Evolutionary conservation across 306 rosid genomes (phyloP), one percentile per base, ranked within the genome.

Genomic region (Echinosophora koreensis): DNA sequence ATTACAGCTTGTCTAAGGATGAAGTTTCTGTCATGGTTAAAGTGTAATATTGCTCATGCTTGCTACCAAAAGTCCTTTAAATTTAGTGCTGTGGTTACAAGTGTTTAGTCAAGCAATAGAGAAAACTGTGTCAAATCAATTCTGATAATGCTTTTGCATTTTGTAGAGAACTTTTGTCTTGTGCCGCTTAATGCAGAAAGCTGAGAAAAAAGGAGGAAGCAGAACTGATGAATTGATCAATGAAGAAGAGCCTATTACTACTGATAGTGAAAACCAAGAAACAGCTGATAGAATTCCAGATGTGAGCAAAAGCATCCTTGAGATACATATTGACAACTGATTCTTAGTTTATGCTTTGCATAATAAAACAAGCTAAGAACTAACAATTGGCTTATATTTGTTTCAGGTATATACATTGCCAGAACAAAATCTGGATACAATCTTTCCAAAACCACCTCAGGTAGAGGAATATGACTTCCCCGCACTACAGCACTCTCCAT

Each of bases 141-240:
- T 3, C 6, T 44, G 30, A 51, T 55, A 2, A 18, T 67, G 22
- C 50, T 14, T 74, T 22, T 54, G 9, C 60, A 44, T 65, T 51
- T 7, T 76, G 52, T 59, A 85, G 89, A 66, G 18, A 22, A 5
- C 68, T 30, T 75, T 63, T 60, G 86, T 85, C 30, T 0, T 89
- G 50, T 81, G 84, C 77, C 78, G 79, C 15, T 16, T 89, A 63
- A 76, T 14, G 72, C n/a, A 65, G 59, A 83, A 85, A 17, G 2
- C 56, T 9, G 84, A n/a, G 70, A 52, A 65, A 52, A 77, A 76
- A 35, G 4, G 58, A 32, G 80, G 66, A 41, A 67, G 6, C 63
- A 22, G 16, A 22, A 13, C 37, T 6, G 52, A 63, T 11, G 77
- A 2, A 41, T 50, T 27, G 50, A 39, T 66, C 58, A 1, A 49